Evolutionary conservation across 2,329 filamentous ascomycete genomes (phyloP), one percentile per base, ranked within the genome.

Genomic region (Raffaelea deltoideospora): DNA sequence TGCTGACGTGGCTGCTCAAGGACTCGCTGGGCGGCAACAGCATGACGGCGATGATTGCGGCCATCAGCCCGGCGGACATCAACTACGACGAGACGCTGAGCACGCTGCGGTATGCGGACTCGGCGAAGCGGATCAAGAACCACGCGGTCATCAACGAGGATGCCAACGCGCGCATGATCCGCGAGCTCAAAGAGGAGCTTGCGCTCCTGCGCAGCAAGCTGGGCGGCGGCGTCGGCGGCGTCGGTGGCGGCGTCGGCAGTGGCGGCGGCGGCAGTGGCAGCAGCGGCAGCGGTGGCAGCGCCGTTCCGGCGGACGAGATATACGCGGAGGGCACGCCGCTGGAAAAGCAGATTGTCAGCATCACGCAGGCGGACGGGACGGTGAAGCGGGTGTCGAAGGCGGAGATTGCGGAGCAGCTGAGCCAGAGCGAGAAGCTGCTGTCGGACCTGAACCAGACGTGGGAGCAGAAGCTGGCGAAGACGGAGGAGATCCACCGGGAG

Each of bases 31-130:
- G 90, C 53, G 90, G 90, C 51, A 98, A 98, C 67, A 96, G 88
- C 56, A 88, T 96, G 83, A 98, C 90, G 19, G 90, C 90, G 41
- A 98, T 98, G 92, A 98, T 98, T 66, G 92, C 90, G 35, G 88
- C 88, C 36, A 95, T 98, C 53, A 95, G 87, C 51, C 90, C 90
- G 4, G 90, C 90, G 37, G 90, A 98, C 58, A 96, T 96, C 63
- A 98, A 98, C 59, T 96, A 93, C 53, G 90, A 98, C 47, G 90
- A 98, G 59, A 98, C 92, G 0, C 67, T 98, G 15, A 90, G 87
- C 54, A 98, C 90, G 1, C 67, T 98, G 21, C 76, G 92, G 51
- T 98, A 98, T 57, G 90, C 92, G 38, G 88, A 98, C 54, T 95
- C 86, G 8, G 90, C 90, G 20, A 98, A 98, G 63, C 78, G 90